Conservation (phyloP, 106 monocot genomes). For the Acorus calamus region DNA sequence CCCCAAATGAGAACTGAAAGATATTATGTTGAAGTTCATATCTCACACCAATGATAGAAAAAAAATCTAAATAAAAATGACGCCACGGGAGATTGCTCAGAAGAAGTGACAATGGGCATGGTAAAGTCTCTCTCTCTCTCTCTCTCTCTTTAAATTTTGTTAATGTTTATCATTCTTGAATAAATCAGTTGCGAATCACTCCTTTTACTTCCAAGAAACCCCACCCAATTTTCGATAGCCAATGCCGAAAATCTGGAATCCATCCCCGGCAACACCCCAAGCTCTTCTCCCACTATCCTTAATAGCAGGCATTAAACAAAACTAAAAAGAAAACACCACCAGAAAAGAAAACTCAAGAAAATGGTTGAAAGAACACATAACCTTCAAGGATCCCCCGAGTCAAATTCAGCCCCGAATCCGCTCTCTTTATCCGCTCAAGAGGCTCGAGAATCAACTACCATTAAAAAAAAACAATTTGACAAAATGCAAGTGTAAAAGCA, state of each 20-base stretch:
- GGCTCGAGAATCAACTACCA: constrained; percentile 85
- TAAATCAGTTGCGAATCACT: constrained; percentile 1
- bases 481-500: not conserved
- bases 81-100: too few species aligned
- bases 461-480: constrained; percentile 8
- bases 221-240: constrained; percentile 51
- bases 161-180: too few species aligned
- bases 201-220: constrained; percentile 44
- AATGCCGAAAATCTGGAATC: constrained; percentile 76
- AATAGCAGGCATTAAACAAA: constrained; percentile 1
- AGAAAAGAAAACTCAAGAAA: not conserved
- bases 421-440: constrained; percentile 73
- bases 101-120: too few species aligned
- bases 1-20: too few species aligned
- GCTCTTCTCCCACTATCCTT: constrained; percentile 92
- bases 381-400: constrained; percentile 89
- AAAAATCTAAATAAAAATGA: too few species aligned
- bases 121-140: too few species aligned
- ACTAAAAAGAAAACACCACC: not conserved
- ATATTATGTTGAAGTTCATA: too few species aligned
- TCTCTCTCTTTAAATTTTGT: too few species aligned
- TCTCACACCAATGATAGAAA: too few species aligned
- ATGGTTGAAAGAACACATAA: constrained; percentile 16
- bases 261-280: constrained; percentile 90
- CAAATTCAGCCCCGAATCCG: constrained; percentile 63